Conservation (phyloP, 2,329 filamentous ascomycete genomes). For the Hirsutella thompsonii region DNA sequence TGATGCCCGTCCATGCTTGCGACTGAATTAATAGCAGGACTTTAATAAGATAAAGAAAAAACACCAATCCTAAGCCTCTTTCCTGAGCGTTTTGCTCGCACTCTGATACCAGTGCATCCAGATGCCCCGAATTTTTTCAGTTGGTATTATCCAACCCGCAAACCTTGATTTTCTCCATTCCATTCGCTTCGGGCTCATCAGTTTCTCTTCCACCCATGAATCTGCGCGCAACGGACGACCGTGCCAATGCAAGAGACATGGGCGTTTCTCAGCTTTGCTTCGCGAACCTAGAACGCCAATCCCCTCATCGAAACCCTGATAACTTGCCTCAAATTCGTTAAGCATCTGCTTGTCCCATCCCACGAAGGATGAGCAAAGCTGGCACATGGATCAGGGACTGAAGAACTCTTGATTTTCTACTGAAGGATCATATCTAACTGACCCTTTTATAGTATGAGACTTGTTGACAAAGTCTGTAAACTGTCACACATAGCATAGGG, state of each 20-base stretch:
- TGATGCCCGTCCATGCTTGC: not conserved
- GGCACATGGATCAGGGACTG: too few species aligned
- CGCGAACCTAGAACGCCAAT: slow-evolving; percentile 2
- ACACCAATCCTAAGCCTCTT: not conserved
- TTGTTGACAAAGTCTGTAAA: too few species aligned
- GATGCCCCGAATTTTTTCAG: not conserved
- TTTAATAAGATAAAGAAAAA: not conserved
- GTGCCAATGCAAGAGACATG: slow-evolving; percentile 4
- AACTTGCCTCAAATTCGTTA: slow-evolving; percentile 2
- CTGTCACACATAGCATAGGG: too few species aligned
- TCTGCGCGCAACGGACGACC: slow-evolving; percentile 4
- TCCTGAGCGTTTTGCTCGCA: not conserved
- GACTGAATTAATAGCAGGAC: not conserved
- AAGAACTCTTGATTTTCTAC: too few species aligned
- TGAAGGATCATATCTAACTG: too few species aligned
- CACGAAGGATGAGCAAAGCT: too few species aligned
- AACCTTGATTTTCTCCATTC: not conserved
- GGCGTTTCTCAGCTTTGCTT: not conserved
- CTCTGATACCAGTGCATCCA: not conserved
- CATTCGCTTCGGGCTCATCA: slow-evolving; percentile 1
- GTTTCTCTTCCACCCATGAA: slow-evolving; percentile 2
- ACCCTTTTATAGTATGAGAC: too few species aligned
- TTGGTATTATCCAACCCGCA: not conserved
- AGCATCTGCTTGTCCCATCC: slow-evolving; percentile 4
- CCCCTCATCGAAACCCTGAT: slow-evolving; percentile 2